Evolutionary conservation across 2,329 filamentous ascomycete genomes (phyloP), one percentile per base, ranked within the genome.

Genomic region (Chaetomiaceae sp.): DNA sequence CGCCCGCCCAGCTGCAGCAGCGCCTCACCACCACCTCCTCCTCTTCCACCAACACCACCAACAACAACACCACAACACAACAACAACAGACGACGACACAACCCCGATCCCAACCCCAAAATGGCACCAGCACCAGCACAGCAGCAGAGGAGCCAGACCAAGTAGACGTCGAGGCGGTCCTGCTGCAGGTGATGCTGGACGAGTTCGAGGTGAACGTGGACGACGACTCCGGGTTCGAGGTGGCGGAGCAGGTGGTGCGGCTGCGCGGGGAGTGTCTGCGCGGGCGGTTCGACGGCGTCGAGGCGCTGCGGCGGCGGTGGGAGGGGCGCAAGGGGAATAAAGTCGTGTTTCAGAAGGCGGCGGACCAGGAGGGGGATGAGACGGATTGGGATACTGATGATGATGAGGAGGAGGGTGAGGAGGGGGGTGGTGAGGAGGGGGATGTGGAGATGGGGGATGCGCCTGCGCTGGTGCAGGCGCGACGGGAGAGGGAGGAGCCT

Each of bases 141-240:
- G 48, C 38, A 2, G 56, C 55, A 42, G 68, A 73, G 17, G 76
- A 80, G 56, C 74, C 86, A 10, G 86, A 95, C 57, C 70, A 77
- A 15, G 81, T 84, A 53, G 88, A 96, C 58, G 72, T 96, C 35
- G 91, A 97, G 70, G 77, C 84, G 33, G 81, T 94, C 42, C 73
- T 97, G 38, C 72, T 95, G 38, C 87, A 96, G 60, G 83, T 95
- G 51, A 93, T 97, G 84, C 78, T 86, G 52, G 93, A 97, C 69
- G 93, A 98, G 67, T 98, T 97, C 61, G 89, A 95, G 60, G 85
- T 93, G 45, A 84, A 87, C 47, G 79, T 96, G 22, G 93, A 97
- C 60, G 93, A 98, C 65, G 90, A 89, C 58, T 91, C 84, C 38
- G 86, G 83, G 27, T 81, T 77, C 43, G 78, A 83, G 46, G 79